Percentiles rank a stretch among this genome's conserved stretches.
Evolutionary conservation across 1,139 yeast genomes (phyloP).

Genomic region (Taiozyma sp.): DNA sequence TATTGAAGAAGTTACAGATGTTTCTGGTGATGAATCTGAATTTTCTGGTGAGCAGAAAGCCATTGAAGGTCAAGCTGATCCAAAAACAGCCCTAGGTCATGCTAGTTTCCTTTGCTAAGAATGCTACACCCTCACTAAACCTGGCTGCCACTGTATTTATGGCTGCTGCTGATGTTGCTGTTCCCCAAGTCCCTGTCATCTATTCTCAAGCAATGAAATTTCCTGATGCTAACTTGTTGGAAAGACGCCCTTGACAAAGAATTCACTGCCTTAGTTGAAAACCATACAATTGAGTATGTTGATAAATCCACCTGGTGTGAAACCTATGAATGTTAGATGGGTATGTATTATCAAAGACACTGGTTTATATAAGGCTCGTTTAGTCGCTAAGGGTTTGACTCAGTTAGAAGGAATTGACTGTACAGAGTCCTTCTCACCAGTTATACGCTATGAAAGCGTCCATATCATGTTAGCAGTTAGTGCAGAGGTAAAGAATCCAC

Average conservation of each 20-base stretch:
- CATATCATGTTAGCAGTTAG: no score
- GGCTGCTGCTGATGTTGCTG: neutral
- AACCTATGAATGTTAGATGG: neutral
- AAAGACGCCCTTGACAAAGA: conserved; percentile 1
- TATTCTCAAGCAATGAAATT: no score
- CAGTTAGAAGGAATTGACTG: no score
- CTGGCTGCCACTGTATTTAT: conserved; percentile 1
- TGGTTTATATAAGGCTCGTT: neutral
- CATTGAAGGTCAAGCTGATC: no score
- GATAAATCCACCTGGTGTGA: neutral
- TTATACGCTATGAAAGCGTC: no score
- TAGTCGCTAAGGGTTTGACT: neutral
- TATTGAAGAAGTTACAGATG: no score
- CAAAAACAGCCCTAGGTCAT: no score
- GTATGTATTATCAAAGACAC: neutral
- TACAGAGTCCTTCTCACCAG: no score
- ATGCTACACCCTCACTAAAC: neutral
- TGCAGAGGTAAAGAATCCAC: neutral
- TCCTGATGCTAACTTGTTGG: neutral
- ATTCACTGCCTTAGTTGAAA: neutral
- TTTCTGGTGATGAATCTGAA: no score
- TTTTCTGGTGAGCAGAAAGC: no score
- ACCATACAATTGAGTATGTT: conserved; percentile 1
- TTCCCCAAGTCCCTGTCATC: neutral
- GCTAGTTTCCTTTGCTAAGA: no score